Conservation (phyloP, 345 rosid genomes). For the Nephelium lappaceum region DNA sequence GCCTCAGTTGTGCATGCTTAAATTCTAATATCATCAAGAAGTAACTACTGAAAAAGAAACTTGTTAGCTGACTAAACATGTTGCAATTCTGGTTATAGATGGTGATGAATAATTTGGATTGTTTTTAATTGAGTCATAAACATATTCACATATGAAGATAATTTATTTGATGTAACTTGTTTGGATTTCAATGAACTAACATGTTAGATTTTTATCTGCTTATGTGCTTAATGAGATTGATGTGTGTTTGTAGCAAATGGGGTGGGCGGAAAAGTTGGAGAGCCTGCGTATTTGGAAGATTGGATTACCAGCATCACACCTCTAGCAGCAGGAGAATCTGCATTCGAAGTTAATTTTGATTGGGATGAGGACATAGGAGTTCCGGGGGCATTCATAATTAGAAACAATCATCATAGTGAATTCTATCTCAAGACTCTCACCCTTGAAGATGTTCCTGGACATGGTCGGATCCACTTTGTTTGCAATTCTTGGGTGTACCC, state of each 20-base stretch:
- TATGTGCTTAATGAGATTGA: not conserved
- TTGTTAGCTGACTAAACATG: too few relatives aligned
- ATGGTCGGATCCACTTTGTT: constrained; percentile 64
- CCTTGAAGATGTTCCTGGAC: constrained; percentile 71
- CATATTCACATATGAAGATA: not conserved
- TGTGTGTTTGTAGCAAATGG: constrained; percentile 32
- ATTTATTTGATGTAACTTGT: not conserved
- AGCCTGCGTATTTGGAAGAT: constrained; percentile 55
- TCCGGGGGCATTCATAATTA: constrained; percentile 71
- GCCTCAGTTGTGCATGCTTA: too few relatives aligned
- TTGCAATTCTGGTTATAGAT: too few relatives aligned
- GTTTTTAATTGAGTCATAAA: not conserved
- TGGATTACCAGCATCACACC: constrained; percentile 41
- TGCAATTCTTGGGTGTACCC: constrained; percentile 97
- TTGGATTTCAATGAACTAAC: not conserved
- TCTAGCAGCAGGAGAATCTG: constrained; percentile 48
- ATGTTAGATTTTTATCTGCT: not conserved
- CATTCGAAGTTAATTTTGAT: constrained; percentile 52
- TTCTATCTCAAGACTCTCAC: constrained; percentile 76
- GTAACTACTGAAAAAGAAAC: too few relatives aligned
- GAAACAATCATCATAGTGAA: constrained; percentile 61
- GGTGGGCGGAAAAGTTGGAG: constrained; percentile 56
- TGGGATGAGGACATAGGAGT: constrained; percentile 57
- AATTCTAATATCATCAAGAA: too few relatives aligned
- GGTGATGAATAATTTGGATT: not conserved